phyloP scores from a whole-genome alignment of 257 asterid genomes.

The Schizonepeta tenuifolia region DNA sequence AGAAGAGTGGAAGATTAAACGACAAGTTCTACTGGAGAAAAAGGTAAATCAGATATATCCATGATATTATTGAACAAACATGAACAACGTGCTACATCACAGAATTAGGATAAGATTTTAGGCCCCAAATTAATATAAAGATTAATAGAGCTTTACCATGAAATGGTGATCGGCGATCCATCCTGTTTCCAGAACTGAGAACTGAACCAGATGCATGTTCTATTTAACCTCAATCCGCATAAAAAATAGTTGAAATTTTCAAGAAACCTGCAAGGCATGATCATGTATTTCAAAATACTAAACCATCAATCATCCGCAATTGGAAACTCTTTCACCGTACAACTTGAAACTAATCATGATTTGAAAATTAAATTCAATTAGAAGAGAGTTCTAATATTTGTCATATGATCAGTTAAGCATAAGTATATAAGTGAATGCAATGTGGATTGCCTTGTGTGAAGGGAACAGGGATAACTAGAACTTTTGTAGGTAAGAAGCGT shows the following conservation, averaged over 20 bases:
- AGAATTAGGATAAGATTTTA: not conserved
- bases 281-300: slow-evolving; percentile 4
- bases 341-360: not conserved
- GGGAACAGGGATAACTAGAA: slow-evolving; percentile 17
- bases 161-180: not conserved
- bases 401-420: not conserved
- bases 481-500: slow-evolving; percentile 89
- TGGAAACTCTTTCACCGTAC: slow-evolving; percentile 17
- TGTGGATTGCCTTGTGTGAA: not conserved
- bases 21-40: slow-evolving; percentile 71
- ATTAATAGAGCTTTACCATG: not conserved
- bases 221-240: slow-evolving; percentile 21
- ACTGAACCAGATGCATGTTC: not conserved
- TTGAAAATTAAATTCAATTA: no score
- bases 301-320: not conserved
- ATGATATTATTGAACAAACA: not conserved
- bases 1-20: slow-evolving; percentile 84
- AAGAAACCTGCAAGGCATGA: not conserved
- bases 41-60: slow-evolving; percentile 47
- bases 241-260: not conserved
- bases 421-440: not conserved
- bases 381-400: not conserved
- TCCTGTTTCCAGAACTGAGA: not conserved
- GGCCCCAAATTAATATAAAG: not conserved
- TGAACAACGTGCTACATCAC: not conserved